A percentile compares a stretch with the other conserved stretches of the same genome.
Evolutionary conservation across 345 rosid species (phyloP).

Genomic region (Eucalyptus camaldulensis): DNA sequence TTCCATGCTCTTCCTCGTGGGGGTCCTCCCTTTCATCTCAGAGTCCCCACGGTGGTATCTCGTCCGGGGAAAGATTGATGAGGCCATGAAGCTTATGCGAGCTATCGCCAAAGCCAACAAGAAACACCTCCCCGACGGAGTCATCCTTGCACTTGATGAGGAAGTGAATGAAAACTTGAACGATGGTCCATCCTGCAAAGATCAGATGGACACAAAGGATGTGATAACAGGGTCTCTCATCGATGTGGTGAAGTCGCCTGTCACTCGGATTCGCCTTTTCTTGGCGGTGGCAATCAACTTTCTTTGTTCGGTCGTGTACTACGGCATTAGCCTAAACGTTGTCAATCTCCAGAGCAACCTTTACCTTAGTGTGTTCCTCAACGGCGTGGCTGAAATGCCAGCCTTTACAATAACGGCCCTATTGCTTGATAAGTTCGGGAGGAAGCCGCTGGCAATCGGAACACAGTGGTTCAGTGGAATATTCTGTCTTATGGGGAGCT

Average conservation of each 20-base stretch:
- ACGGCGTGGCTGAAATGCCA: constrained; percentile 81
- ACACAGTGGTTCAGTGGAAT: constrained; percentile 74
- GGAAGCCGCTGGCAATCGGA: constrained; percentile 72
- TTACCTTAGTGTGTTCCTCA: constrained; percentile 60
- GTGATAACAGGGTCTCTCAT: constrained; percentile 42
- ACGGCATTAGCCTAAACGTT: constrained; percentile 85
- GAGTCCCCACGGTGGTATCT: constrained; percentile 97
- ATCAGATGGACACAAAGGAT: constrained; percentile 5
- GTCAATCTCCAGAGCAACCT: constrained; percentile 84
- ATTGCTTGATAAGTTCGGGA: constrained; percentile 53
- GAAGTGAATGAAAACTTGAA: constrained; percentile 14
- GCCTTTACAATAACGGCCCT: constrained; percentile 68
- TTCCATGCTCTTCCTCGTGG: constrained; percentile 52
- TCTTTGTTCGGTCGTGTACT: constrained; percentile 65
- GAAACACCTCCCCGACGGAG: constrained; percentile 44
- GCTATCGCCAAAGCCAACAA: constrained; percentile 50
- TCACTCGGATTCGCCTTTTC: constrained; percentile 47
- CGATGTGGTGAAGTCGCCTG: constrained; percentile 54
- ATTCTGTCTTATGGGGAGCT: constrained; percentile 49
- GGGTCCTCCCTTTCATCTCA: constrained; percentile 54
- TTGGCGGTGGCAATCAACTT: constrained; percentile 53
- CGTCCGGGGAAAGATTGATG: constrained; percentile 51
- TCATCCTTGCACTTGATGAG: constrained; percentile 54
- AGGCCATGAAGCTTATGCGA: constrained; percentile 71
- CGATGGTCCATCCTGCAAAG: not conserved